A percentile compares a stretch with the other conserved stretches of the same genome.
These are phyloP conservation scores for Leccinellum luteum DNA, from an alignment of 768 basidiomycete genomes.

Conservation along the genomic window DNA sequence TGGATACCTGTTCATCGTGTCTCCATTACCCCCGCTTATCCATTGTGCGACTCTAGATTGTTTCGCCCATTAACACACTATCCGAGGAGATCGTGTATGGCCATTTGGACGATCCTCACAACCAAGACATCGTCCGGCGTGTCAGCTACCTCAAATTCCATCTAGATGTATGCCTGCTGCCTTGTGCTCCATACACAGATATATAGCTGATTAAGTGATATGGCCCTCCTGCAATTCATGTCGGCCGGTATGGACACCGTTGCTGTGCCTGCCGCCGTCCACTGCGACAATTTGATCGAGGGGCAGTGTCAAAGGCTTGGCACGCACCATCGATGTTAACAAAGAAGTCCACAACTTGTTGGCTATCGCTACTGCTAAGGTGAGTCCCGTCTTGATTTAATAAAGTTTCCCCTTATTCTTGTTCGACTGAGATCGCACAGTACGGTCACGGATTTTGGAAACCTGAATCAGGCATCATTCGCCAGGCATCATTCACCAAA, in stretches of 20 bases:
- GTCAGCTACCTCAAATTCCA: slow-evolving; percentile 95
- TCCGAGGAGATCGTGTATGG: slow-evolving; percentile 98
- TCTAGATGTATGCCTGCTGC: slow-evolving; percentile 81
- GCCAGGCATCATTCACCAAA: slow-evolving; percentile 99
- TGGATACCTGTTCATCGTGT: too few species aligned
- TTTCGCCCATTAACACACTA: slow-evolving; percentile 90
- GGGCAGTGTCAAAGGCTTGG: slow-evolving; percentile 95
- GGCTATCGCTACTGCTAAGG: slow-evolving; percentile 94
- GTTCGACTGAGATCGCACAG: slow-evolving; percentile 34
- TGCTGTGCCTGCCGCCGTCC: slow-evolving; percentile 96
- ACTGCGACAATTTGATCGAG: slow-evolving; percentile 99
- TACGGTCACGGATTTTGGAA: slow-evolving; percentile 99
- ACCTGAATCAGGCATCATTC: slow-evolving; percentile 98
- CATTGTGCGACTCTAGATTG: slow-evolving; percentile 50
- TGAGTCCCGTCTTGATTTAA: slow-evolving; percentile 27
- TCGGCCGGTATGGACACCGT: slow-evolving; percentile 98
- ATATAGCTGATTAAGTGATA: too few species aligned
- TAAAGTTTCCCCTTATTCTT: not conserved
- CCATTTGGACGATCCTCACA: slow-evolving; percentile 91
- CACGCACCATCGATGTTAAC: slow-evolving; percentile 88
- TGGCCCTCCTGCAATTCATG: slow-evolving; percentile 99
- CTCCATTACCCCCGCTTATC: too few species aligned
- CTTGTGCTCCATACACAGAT: too few species aligned
- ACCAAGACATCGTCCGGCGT: slow-evolving; percentile 89
- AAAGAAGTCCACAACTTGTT: slow-evolving; percentile 99